Evolutionary conservation across 306 rosid genomes (phyloP), one percentile per base, ranked within the genome.

Genomic region (Elaeagnus macrophylla): DNA sequence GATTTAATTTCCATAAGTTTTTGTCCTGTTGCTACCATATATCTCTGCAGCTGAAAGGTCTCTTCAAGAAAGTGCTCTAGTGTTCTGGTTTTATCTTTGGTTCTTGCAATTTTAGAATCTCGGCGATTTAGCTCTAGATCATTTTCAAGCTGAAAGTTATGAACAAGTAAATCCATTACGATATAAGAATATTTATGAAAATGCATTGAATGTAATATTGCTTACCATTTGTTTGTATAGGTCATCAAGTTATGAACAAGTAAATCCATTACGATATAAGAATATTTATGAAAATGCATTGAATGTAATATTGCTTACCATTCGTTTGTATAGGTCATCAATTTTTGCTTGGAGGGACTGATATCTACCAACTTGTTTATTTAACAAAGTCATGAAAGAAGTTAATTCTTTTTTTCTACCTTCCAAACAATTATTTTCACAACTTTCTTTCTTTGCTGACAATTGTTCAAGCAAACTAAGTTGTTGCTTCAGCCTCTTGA

Each of bases 401-500:
- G 78, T 58, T 51, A 83, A 83, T 12, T 63, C 69, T 67, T 83
- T 80, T 48, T 73, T 55, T 36, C 81, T 75, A 56, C 37, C 67
- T 65, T 69, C 77, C 49, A 56, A 71, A 59, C 67, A 79, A 36
- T 12, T 61, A 15, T 50, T 72, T 74, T 74, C 79, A n/a, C 64
- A 66, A 35, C 58, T 79, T 43, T 74, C 81, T 67, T 83, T 84
- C 66, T 51, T 86, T 65, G 91, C 97, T 25, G 81, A 56, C 75
- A 90, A 75, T 65, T 83, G 81, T 68, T 90, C 95, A 4, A 90
- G 81, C 77, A 86, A 73, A 66, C 75, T 37, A 62, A 90, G 90
- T 64, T 90, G 94, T 66, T 91, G 97, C 64, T 83, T 91, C 57
- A 91, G 77, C 75, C 97, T 81, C 74, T 91, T 91, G 75, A 91